These are phyloP conservation scores for Penicillium frequentans DNA, from an alignment of 2,329 filamentous ascomycete genomes.

Conservation along the genomic window DNA sequence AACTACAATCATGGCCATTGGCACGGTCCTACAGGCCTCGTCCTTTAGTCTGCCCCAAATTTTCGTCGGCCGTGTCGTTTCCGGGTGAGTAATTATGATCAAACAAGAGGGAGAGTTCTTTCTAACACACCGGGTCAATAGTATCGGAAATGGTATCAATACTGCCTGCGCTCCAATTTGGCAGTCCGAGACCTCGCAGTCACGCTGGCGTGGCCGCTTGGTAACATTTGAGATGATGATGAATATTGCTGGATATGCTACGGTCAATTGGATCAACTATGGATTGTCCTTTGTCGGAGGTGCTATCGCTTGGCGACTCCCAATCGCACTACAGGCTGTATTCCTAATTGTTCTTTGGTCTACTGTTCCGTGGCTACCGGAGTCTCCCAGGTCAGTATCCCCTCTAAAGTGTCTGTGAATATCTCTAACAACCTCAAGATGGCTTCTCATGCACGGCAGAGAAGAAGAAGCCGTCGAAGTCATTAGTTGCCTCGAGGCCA, in stretches of 20 bases:
- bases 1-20: slow-evolving; percentile 50
- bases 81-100: not conserved
- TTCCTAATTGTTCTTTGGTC: slow-evolving; percentile 49
- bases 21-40: slow-evolving; percentile 50
- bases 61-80: slow-evolving; percentile 50
- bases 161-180: slow-evolving; percentile 53
- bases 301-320: slow-evolving; percentile 46
- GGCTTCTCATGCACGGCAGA: slow-evolving; percentile 45
- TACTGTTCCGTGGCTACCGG: slow-evolving; percentile 40
- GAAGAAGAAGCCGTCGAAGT: slow-evolving; percentile 51
- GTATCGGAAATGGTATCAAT: slow-evolving; percentile 54
- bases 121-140: not conserved
- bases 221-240: slow-evolving; percentile 52
- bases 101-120: not conserved
- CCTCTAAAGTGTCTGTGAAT: too few species aligned
- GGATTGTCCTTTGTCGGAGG: slow-evolving; percentile 50
- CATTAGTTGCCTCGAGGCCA: slow-evolving; percentile 50
- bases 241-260: slow-evolving; percentile 51
- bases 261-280: slow-evolving; percentile 56
- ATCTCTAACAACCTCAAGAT: slow-evolving; percentile 26
- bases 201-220: slow-evolving; percentile 46
- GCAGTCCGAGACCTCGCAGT: slow-evolving; percentile 50
- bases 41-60: slow-evolving; percentile 50
- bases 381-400: slow-evolving; percentile 20
- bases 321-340: slow-evolving; percentile 51